Evolutionary conservation across 2,329 filamentous ascomycete genomes (phyloP).

Genomic region (Xylaria sp.): DNA sequence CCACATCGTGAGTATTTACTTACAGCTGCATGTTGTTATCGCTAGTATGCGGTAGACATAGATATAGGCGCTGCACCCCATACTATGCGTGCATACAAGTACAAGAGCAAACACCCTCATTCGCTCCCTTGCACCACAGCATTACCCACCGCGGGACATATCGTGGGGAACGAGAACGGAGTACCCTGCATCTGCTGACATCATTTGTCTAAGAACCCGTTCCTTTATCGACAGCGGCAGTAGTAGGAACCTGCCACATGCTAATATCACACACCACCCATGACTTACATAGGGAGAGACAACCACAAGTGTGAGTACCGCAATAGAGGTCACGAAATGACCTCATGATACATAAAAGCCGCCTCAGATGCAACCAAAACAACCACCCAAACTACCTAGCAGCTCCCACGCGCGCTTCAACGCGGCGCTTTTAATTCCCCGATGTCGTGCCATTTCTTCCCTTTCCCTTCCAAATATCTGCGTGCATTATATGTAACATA

Average conservation of each 20-base stretch:
- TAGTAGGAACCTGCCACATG: not conserved
- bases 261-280: not conserved
- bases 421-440: not conserved
- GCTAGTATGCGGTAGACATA: no score
- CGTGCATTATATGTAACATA: no score
- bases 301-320: not conserved
- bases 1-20: conserved; percentile 4
- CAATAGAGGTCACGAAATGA: not conserved
- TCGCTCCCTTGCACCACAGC: not conserved
- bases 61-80: not conserved
- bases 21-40: no score
- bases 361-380: not conserved
- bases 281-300: not conserved
- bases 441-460: not conserved
- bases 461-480: not conserved
- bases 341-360: not conserved
- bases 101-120: no score
- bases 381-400: not conserved
- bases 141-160: not conserved
- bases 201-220: conserved; percentile 16
- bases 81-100: not conserved
- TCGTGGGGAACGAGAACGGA: not conserved
- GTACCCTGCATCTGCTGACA: conserved; percentile 30
- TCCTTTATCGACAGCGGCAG: not conserved
- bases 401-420: not conserved